Conservation (phyloP, 2,329 filamentous ascomycete genomes). For the Aspergillus texensis region DNA sequence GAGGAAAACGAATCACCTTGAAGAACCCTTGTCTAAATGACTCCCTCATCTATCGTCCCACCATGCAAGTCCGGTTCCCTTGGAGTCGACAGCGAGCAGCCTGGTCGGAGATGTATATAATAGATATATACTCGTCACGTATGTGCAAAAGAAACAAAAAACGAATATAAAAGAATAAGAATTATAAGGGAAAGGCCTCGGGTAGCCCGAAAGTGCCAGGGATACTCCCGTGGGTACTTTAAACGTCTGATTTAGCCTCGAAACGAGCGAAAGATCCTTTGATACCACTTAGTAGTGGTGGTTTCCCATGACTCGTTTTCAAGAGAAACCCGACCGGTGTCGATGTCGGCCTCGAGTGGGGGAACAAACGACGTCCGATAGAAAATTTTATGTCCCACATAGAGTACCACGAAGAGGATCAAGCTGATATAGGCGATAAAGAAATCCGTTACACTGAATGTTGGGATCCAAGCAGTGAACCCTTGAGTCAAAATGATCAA, state of each 20-base stretch:
- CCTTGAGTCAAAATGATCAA: constrained; percentile 69
- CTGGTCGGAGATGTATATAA: background rate
- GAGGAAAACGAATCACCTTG: background rate
- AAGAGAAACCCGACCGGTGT: constrained; percentile 40
- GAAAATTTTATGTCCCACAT: constrained; percentile 61
- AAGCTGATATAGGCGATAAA: constrained; percentile 67
- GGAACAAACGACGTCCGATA: constrained; percentile 42
- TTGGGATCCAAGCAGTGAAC: constrained; percentile 66
- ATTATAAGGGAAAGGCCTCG: background rate
- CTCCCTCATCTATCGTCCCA: background rate
- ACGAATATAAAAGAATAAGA: background rate
- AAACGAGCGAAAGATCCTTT: constrained; percentile 14
- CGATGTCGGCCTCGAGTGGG: constrained; percentile 46
- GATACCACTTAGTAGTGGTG: constrained; percentile 21
- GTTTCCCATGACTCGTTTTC: constrained; percentile 41
- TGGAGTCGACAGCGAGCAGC: background rate
- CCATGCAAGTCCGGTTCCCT: background rate
- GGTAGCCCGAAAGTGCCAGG: background rate
- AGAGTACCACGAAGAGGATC: constrained; percentile 64
- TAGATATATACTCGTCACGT: background rate
- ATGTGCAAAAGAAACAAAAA: background rate
- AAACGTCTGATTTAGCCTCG: constrained; percentile 8
- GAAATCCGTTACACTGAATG: constrained; percentile 62
- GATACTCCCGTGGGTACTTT: background rate
- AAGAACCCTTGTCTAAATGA: background rate